A percentile compares a stretch with the other conserved stretches of the same genome.
Evolutionary conservation across 108 stramenopile genomes (phyloP).

Genomic region (Parietichytrium sp.): DNA sequence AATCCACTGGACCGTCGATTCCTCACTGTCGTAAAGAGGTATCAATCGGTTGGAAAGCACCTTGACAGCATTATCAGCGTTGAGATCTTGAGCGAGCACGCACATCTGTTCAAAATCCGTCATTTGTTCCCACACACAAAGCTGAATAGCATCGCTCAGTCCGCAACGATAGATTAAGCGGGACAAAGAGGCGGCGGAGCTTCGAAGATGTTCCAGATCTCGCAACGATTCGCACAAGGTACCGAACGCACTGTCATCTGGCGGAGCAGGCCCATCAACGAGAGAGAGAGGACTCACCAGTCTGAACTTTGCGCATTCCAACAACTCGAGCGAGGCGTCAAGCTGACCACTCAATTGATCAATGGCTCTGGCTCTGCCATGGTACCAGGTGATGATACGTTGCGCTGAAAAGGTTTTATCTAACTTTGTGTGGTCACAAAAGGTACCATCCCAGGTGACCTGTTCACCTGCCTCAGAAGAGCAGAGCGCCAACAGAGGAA

Average conservation of each 20-base stretch:
- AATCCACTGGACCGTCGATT: neutral
- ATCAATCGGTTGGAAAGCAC: neutral
- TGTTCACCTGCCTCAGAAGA: neutral
- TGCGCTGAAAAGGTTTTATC: neutral
- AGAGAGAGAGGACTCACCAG: too few species aligned
- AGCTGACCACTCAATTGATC: conserved; percentile 20
- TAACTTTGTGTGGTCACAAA: neutral
- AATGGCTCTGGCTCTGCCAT: neutral
- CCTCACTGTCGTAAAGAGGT: neutral
- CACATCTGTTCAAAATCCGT: neutral
- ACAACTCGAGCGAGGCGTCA: neutral
- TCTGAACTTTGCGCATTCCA: neutral
- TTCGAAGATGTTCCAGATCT: too few species aligned
- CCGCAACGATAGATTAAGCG: neutral
- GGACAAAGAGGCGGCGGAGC: neutral
- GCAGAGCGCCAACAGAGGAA: too few species aligned
- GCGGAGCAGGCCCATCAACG: too few species aligned
- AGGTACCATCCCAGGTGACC: neutral
- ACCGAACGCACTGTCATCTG: too few species aligned
- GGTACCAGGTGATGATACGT: neutral
- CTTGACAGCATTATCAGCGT: neutral
- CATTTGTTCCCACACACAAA: neutral
- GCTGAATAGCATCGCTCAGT: neutral
- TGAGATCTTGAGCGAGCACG: neutral
- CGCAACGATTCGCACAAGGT: too few species aligned